Percentiles rank a stretch among this genome's conserved stretches.
phyloP scores from a whole-genome alignment of 2,329 filamentous ascomycete species.

The Neonectria ditissima region DNA sequence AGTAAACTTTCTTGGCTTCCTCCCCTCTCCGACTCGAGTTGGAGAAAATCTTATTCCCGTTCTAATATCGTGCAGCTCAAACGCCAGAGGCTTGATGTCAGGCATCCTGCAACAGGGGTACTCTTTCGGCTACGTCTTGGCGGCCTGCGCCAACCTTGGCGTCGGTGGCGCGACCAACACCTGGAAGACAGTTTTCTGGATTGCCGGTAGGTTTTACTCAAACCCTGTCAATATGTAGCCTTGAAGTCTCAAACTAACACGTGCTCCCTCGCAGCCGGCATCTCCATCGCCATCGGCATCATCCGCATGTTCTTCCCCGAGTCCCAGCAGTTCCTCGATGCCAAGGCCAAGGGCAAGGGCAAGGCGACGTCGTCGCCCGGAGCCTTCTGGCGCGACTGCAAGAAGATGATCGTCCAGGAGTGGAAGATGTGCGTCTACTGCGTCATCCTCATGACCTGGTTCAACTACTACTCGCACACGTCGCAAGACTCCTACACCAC shows the following conservation, averaged over 20 bases:
- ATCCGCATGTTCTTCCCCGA: conserved; percentile 78
- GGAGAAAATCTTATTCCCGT: conserved; percentile 35
- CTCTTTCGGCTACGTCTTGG: conserved; percentile 82
- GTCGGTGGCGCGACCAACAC: conserved; percentile 72
- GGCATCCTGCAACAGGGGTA: conserved; percentile 88
- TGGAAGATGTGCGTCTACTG: conserved; percentile 85
- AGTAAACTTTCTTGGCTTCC: conserved; percentile 43
- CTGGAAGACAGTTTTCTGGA: conserved; percentile 84
- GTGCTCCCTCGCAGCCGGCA: conserved; percentile 57
- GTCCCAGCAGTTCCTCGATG: conserved; percentile 79
- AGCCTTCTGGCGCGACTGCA: conserved; percentile 77
- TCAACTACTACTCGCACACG: conserved; percentile 81
- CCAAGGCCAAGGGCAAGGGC: conserved; percentile 70
- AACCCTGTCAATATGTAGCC: background rate
- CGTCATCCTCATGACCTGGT: conserved; percentile 82
- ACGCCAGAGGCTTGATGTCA: conserved; percentile 82
- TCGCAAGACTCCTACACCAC: conserved; percentile 86
- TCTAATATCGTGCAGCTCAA: conserved; percentile 54
- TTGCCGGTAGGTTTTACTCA: conserved; percentile 58
- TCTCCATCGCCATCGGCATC: conserved; percentile 76
- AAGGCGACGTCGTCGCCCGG: conserved; percentile 59
- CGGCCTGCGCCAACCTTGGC: conserved; percentile 79
- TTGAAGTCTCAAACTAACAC: background rate
- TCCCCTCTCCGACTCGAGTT: conserved; percentile 25
- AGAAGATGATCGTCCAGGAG: conserved; percentile 74